Conservation (phyloP, 2,329 filamentous ascomycete genomes). For the Teratosphaeriaceae sp. region DNA sequence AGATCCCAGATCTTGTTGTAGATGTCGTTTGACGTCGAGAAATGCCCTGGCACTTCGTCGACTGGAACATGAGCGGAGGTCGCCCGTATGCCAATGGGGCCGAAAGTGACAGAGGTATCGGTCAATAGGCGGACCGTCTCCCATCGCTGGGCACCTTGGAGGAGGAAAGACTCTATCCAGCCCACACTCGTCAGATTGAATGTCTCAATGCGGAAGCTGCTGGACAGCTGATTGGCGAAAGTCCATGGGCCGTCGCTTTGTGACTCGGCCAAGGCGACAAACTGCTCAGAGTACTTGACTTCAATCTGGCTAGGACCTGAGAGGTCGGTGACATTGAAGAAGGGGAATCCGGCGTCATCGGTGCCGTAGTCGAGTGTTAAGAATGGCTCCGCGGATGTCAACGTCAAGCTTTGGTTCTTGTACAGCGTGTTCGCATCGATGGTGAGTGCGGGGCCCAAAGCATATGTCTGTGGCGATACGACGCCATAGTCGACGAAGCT, state of each 20-base stretch:
- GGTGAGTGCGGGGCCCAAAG: too few species aligned
- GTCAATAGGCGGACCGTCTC: slow-evolving; percentile 33
- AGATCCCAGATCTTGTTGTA: slow-evolving; percentile 35
- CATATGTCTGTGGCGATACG: too few species aligned
- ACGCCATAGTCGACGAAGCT: too few species aligned
- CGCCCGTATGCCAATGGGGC: slow-evolving; percentile 26
- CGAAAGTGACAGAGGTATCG: slow-evolving; percentile 27
- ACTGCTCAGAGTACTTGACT: slow-evolving; percentile 33
- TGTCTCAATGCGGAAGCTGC: slow-evolving; percentile 34
- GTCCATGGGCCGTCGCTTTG: slow-evolving; percentile 31
- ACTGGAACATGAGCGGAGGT: slow-evolving; percentile 22
- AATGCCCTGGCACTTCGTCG: slow-evolving; percentile 24
- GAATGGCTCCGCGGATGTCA: too few species aligned
- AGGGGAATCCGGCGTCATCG: slow-evolving; percentile 30
- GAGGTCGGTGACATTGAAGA: slow-evolving; percentile 26
- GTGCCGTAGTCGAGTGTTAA: slow-evolving; percentile 16
- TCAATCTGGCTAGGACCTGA: slow-evolving; percentile 28
- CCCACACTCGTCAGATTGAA: slow-evolving; percentile 31
- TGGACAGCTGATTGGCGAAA: slow-evolving; percentile 25
- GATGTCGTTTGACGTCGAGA: slow-evolving; percentile 25
- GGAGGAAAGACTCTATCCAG: slow-evolving; percentile 26
- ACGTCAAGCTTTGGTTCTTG: too few species aligned
- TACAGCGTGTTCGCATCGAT: too few species aligned
- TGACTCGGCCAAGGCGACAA: slow-evolving; percentile 20
- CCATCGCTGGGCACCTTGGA: slow-evolving; percentile 39